Base-by-base conservation (phyloP, 306 rosid genomes). In the Amphicarpaea edgeworthii region DNA sequence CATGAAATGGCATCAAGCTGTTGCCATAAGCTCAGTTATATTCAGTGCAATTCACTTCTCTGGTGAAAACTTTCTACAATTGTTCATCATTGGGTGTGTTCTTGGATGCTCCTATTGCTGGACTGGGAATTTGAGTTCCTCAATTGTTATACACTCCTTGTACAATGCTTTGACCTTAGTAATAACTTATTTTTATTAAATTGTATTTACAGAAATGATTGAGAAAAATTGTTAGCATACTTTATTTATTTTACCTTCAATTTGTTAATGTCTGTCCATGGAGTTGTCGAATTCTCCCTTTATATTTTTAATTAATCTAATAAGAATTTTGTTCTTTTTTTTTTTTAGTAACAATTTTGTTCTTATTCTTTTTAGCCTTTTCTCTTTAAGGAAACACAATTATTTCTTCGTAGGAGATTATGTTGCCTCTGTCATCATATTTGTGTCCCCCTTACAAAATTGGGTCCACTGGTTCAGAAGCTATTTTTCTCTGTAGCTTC, bases 21-120 rank as follows among this genome's bases (percentile, higher is more conserved):
- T 90, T 81, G 58, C 81, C 37, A 38, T 86, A 70, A 93, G 97
- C 79, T 90, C 97, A 2, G 77, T 70, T 46, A 75, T 87, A 73
- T 93, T 93, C 83, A 87, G 96, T 76, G 88, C 90, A 71, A 83
- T 83, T 72, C 97, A 91, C 85, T 88, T 91, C 47, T 93, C 98
- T 20, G 89, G 65, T 37, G 96, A 83, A 79, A 87, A 79, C 81
- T 90, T 79, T 72, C 38, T 91, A 6, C 96, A 91, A 64, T 60
- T 93, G 75, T 87, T 90, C 90, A 69, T 88, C 80, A 76, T 93
- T 70, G 97, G 98, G 7, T 87, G 83, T 75, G 86, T 87, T 42
- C 91, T 93, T 73, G 98, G 97, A 67, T 86, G 81, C 84, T 87
- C 90, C 0, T 88, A 90, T 63, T 86, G 86, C 82, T 93, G 97